Percentiles rank a stretch among this genome's conserved stretches.
These are phyloP conservation scores for Yamadazyma dendronema DNA, from an alignment of 1,139 yeast genomes.

Conservation along the genomic window DNA sequence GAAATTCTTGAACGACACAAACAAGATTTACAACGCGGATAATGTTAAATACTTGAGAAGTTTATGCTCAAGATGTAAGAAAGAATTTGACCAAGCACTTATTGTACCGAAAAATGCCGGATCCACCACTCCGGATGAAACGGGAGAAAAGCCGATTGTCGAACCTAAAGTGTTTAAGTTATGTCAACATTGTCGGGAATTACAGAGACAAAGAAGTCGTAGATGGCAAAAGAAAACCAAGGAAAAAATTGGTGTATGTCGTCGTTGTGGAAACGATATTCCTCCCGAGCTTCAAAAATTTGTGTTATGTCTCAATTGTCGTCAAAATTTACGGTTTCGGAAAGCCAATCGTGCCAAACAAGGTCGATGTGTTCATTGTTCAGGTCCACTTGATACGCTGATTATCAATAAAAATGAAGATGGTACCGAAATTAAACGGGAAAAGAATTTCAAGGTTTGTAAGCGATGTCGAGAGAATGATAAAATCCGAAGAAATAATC, in stretches of 20 bases:
- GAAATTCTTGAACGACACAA: slow-evolving; percentile 19
- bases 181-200: slow-evolving; percentile 62
- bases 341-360: slow-evolving; percentile 59
- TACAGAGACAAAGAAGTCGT: slow-evolving; percentile 60
- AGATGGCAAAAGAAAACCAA: slow-evolving; percentile 66
- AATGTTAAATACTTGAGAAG: slow-evolving; percentile 15
- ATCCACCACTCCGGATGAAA: slow-evolving; percentile 13
- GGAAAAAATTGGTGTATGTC: slow-evolving; percentile 59
- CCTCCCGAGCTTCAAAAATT: slow-evolving; percentile 49
- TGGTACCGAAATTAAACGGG: slow-evolving; percentile 14
- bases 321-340: slow-evolving; percentile 51
- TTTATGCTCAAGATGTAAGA: slow-evolving; percentile 58
- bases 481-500: slow-evolving; percentile 51
- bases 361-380: slow-evolving; percentile 68
- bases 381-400: slow-evolving; percentile 55
- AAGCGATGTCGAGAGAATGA: slow-evolving; percentile 62
- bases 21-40: slow-evolving; percentile 24
- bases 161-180: slow-evolving; percentile 53
- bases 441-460: slow-evolving; percentile 55
- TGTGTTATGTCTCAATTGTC: slow-evolving; percentile 60
- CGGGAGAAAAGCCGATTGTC: slow-evolving; percentile 25
- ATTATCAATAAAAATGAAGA: slow-evolving; percentile 24
- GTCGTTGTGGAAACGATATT: slow-evolving; percentile 58
- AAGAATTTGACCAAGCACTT: slow-evolving; percentile 49
- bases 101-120: slow-evolving; percentile 32